phyloP scores from a whole-genome alignment of 169 alveolate species.

The Babesia caballi region DNA sequence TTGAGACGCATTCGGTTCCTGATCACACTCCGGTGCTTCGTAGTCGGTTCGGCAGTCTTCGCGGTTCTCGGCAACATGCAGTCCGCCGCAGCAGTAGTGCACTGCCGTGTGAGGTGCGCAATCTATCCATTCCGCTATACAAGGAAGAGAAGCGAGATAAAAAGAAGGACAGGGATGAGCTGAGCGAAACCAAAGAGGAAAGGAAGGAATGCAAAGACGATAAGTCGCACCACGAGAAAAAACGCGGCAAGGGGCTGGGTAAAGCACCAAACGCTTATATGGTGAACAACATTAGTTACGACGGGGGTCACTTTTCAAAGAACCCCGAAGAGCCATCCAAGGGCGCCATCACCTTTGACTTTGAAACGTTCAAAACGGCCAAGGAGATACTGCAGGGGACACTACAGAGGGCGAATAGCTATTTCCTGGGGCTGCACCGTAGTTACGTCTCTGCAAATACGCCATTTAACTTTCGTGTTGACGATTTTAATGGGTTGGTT shows the following conservation, averaged over 20 bases:
- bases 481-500: neutral
- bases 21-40: neutral
- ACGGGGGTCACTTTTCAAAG: neutral
- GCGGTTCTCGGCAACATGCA: too few species aligned
- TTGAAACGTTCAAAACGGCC: conserved; percentile 6
- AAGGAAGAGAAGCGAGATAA: neutral
- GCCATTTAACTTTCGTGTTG: neutral
- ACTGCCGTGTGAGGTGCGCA: conserved; percentile 3
- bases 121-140: neutral
- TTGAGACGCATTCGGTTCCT: neutral
- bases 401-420: neutral
- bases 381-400: conserved; percentile 7
- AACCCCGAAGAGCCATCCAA: conserved; percentile 7
- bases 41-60: too few species aligned
- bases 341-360: neutral
- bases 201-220: neutral
- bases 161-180: neutral
- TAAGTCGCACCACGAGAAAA: neutral
- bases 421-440: conserved; percentile 1
- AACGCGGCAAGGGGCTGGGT: neutral
- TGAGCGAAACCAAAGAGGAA: neutral
- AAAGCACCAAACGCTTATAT: neutral
- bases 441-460: neutral
- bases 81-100: conserved; percentile 14
- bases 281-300: neutral